Evolutionary conservation across 2,329 filamentous ascomycete species (phyloP).

Genomic region (Dactylella cylindrospora): DNA sequence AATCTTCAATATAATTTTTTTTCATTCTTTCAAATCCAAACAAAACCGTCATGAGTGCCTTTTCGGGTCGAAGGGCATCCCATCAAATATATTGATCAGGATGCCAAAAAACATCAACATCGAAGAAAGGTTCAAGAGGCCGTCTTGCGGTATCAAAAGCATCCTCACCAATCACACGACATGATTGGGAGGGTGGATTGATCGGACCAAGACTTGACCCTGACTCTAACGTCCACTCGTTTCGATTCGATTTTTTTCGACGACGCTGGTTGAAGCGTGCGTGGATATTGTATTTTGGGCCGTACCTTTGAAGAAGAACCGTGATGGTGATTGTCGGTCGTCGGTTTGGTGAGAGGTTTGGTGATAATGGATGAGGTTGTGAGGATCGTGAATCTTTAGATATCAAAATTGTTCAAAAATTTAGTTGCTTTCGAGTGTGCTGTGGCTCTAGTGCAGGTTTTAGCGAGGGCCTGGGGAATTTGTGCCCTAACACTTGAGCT

Average conservation of each 20-base stretch:
- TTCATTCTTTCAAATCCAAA: constrained; percentile 18
- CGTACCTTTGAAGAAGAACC: constrained; percentile 38
- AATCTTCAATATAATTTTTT: too few relatives aligned
- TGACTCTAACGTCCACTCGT: constrained; percentile 44
- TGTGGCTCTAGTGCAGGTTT: too few relatives aligned
- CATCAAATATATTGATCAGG: constrained; percentile 31
- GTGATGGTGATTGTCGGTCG: constrained; percentile 28
- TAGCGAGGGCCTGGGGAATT: constrained; percentile 14
- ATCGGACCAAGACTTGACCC: constrained; percentile 45
- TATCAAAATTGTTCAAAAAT: constrained; percentile 16
- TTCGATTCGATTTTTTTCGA: constrained; percentile 38
- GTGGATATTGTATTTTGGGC: constrained; percentile 19
- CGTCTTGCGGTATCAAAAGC: constrained; percentile 44
- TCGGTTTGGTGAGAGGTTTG: constrained; percentile 10
- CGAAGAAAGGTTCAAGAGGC: constrained; percentile 46
- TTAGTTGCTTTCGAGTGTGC: constrained; percentile 18
- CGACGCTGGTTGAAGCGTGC: constrained; percentile 13
- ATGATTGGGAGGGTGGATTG: constrained; percentile 2
- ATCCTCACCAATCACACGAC: constrained; percentile 3
- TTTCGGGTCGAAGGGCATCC: constrained; percentile 43
- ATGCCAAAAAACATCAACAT: constrained; percentile 41
- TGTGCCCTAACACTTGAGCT: constrained; percentile 26
- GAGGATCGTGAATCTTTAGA: constrained; percentile 8
- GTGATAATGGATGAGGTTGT: constrained; percentile 29
- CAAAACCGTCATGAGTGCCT: constrained; percentile 46